Evolutionary conservation across 768 basidiomycete genomes (phyloP).

Genomic region (Lyophyllum decastes): DNA sequence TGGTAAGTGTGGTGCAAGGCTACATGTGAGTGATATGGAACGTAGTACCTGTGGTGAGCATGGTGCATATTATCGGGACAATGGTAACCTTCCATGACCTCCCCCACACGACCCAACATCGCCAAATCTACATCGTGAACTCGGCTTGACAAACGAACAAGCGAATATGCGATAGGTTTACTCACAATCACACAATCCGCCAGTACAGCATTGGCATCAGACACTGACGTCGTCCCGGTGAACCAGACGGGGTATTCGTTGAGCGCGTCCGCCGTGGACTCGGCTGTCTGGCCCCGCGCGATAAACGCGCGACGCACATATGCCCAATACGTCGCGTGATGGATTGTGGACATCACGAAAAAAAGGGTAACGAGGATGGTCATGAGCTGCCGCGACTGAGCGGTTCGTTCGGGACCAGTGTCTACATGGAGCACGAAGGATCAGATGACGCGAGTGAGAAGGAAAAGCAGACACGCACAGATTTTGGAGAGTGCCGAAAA

Average conservation of each 20-base stretch:
- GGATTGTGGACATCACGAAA: constrained; percentile 20
- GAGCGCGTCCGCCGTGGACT: constrained; percentile 12
- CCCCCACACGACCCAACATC: constrained; percentile 17
- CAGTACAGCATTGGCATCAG: constrained; percentile 17
- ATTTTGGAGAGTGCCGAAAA: constrained; percentile 15
- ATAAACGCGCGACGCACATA: constrained; percentile 19
- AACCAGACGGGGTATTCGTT: constrained; percentile 17
- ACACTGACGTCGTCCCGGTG: constrained; percentile 13
- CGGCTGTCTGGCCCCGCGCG: constrained; percentile 10
- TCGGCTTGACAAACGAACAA: background rate
- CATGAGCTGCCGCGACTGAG: constrained; percentile 13
- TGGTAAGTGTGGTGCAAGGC: background rate
- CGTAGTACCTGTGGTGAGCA: constrained; percentile 14
- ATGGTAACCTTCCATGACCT: constrained; percentile 7
- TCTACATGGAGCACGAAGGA: background rate
- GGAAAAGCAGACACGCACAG: constrained; percentile 3
- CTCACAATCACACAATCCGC: constrained; percentile 16
- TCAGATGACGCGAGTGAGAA: background rate
- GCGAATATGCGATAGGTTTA: background rate
- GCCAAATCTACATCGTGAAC: constrained; percentile 12
- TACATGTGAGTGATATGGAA: background rate
- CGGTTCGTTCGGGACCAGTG: constrained; percentile 13
- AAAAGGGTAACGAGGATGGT: constrained; percentile 14
- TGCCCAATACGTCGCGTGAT: constrained; percentile 16
- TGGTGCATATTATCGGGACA: constrained; percentile 12